phyloP scores from a whole-genome alignment of 2,329 filamentous ascomycete species.

The Hypoxylon sp. region DNA sequence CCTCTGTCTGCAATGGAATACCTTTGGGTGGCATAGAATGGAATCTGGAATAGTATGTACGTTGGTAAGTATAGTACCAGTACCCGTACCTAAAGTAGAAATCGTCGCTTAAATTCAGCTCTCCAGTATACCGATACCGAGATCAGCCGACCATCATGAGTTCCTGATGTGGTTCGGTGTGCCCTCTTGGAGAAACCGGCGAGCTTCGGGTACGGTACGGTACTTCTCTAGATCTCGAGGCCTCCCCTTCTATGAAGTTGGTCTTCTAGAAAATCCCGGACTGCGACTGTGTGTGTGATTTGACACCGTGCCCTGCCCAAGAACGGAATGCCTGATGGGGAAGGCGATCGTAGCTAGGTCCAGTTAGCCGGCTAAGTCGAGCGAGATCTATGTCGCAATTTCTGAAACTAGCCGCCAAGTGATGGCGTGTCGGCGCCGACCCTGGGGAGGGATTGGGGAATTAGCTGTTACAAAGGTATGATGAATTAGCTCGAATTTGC shows the following conservation, averaged over 20 bases:
- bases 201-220: conserved; percentile 39
- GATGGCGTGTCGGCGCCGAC: conserved; percentile 30
- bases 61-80: conserved; percentile 16
- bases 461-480: conserved; percentile 39
- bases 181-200: conserved; percentile 40
- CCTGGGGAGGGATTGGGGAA: conserved; percentile 16
- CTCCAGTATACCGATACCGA: conserved; percentile 38
- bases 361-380: conserved; percentile 42
- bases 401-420: conserved; percentile 45
- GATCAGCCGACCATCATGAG: conserved; percentile 45
- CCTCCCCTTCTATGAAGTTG: conserved; percentile 23
- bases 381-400: conserved; percentile 46
- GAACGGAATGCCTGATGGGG: conserved; percentile 44
- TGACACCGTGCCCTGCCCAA: conserved; percentile 32
- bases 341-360: conserved; percentile 45
- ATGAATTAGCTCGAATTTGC: conserved; percentile 36
- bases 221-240: conserved; percentile 30
- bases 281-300: conserved; percentile 22
- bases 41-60: conserved; percentile 9
- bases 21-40: neutral
- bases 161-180: conserved; percentile 46
- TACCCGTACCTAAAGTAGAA: neutral
- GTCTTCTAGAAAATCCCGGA: conserved; percentile 8
- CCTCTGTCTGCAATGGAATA: conserved; percentile 10
- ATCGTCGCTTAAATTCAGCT: conserved; percentile 33